Evolutionary conservation across 2,329 filamentous ascomycete genomes (phyloP).

Genomic region (Neofusicoccum laricinum): DNA sequence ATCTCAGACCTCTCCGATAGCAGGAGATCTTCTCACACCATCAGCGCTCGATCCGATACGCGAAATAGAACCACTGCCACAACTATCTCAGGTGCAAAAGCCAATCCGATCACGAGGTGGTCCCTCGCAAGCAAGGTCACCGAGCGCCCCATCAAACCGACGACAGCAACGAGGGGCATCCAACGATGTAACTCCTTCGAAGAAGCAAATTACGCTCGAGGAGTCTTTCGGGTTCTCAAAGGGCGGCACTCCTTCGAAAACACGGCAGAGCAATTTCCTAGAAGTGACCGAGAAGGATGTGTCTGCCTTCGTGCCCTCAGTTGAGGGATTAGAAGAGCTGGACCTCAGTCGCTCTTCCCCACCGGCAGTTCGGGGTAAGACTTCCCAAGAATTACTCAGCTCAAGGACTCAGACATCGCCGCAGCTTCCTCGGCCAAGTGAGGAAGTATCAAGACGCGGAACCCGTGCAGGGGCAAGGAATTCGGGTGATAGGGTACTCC

Average conservation of each 20-base stretch:
- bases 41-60: not conserved
- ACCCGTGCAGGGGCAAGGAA: not conserved
- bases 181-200: not conserved
- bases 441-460: not conserved
- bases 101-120: not conserved
- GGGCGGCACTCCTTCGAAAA: not conserved
- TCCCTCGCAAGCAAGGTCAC: not conserved
- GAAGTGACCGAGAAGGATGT: not conserved
- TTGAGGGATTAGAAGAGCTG: constrained; percentile 15
- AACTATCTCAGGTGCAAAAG: not conserved
- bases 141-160: not conserved
- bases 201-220: not conserved
- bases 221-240: not conserved
- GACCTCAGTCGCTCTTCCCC: constrained; percentile 11
- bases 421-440: not conserved
- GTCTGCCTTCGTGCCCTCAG: not conserved
- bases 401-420: not conserved
- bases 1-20: not conserved
- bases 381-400: not conserved
- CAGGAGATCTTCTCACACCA: not conserved
- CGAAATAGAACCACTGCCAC: not conserved
- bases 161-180: not conserved
- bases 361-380: not conserved
- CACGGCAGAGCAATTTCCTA: not conserved
- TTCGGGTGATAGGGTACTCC: not conserved